Evolutionary conservation across 2,329 filamentous ascomycete species (phyloP), one percentile per base, ranked within the genome.

Genomic region (Teratosphaeria viscida): DNA sequence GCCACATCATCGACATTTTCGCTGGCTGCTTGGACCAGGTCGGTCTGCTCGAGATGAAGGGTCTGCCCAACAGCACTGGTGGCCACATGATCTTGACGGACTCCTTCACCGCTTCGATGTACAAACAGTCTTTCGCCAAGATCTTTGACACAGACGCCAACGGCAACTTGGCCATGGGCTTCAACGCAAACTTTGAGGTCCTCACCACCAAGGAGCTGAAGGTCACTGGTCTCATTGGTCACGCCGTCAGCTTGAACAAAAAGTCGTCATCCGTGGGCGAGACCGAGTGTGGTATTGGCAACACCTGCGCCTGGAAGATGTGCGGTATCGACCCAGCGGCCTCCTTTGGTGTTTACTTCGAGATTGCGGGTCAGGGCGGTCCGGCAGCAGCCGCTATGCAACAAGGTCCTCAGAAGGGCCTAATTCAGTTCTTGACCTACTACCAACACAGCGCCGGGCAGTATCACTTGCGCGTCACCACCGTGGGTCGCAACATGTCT

Each of bases 271-370:
- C 91, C 1, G 94, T 99, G 12, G 94, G 94, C 57, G 94, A 99
- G 78, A 97, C 94, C 0, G 94, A 99, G 73, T 96, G 92, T 69
- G 94, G 94, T 70, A 96, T 99, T 68, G 94, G 94, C 65, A 97
- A 97, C 73, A 99, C 94, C 0, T 97, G 92, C 75, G 92, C 92
- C 2, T 99, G 94, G 94, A 99, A 99, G 78, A 96, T 99, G 92
- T 97, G 94, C 70, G 92, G 91, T 66, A 96, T 99, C 66, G 92
- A 97, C 68, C 94, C 94, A 11, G 88, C 86, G 59, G 86, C 94
- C 35, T 96, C 91, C 70, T 97, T 97, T 69, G 94, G 91, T 62
- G 83, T 99, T 63, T 99, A 97, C 77, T 99, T 97, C 68, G 94
- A 99, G 75, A 95, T 99, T 71, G 92, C 94, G 54, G 90, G 89